Conservation (phyloP, 306 rosid genomes). For the Amphicarpaea edgeworthii region DNA sequence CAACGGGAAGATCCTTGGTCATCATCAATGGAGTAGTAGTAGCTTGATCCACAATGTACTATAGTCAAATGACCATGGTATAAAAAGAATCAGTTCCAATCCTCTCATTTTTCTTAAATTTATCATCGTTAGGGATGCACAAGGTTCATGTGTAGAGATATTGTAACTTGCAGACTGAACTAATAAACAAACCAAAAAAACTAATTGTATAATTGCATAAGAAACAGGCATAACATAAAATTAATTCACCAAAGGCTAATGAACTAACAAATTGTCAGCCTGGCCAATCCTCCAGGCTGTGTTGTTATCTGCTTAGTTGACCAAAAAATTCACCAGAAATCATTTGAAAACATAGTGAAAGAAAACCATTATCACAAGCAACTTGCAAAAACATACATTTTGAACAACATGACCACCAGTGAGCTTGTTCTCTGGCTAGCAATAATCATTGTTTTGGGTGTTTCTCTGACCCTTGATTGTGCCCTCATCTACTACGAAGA, state of each 20-base stretch:
- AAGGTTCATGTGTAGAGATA: background rate
- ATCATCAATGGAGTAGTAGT: background rate
- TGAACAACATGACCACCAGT: background rate
- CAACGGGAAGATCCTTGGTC: background rate
- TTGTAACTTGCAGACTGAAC: background rate
- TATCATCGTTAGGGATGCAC: background rate
- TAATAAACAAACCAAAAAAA: background rate
- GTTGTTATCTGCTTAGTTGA: background rate
- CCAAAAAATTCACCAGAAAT: constrained; percentile 3
- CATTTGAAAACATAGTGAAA: background rate
- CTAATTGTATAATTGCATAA: too few relatives aligned
- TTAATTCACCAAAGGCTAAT: too few relatives aligned
- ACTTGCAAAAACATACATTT: background rate
- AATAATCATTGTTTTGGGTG: background rate
- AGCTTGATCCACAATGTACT: background rate
- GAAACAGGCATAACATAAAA: too few relatives aligned
- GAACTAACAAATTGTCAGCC: too few relatives aligned
- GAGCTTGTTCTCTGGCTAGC: background rate
- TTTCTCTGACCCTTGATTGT: background rate
- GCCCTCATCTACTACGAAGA: background rate
- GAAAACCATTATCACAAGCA: background rate
- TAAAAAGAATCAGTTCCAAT: constrained; percentile 9
- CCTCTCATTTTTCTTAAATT: background rate
- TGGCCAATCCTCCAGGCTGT: too few relatives aligned
- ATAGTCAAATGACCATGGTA: constrained; percentile 17